Conservation (phyloP, 2,329 filamentous ascomycete genomes). For the Trichoderma gracile region DNA sequence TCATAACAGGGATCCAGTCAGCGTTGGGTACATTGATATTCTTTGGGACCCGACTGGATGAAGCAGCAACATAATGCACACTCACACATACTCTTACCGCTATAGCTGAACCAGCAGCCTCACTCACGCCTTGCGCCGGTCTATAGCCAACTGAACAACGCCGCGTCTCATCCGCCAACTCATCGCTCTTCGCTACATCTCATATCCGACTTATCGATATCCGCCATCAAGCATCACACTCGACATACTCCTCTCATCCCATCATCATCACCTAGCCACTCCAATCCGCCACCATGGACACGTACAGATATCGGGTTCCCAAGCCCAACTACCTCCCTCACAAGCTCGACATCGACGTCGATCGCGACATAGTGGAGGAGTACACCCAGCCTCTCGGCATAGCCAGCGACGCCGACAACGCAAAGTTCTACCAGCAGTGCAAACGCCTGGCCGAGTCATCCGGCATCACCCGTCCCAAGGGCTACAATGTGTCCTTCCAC, state of each 20-base stretch:
- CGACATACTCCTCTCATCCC: not conserved
- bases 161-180: not conserved
- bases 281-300: slow-evolving; percentile 37
- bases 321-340: slow-evolving; percentile 63
- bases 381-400: slow-evolving; percentile 52
- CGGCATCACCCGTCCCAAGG: slow-evolving; percentile 76
- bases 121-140: not conserved
- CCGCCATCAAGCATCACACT: not conserved
- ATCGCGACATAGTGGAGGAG: slow-evolving; percentile 54
- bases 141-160: not conserved
- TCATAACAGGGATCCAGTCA: too few species aligned
- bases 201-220: not conserved
- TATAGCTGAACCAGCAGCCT: not conserved
- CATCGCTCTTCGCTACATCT: not conserved
- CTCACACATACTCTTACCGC: not conserved
- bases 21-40: too few species aligned
- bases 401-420: slow-evolving; percentile 56
- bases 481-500: slow-evolving; percentile 92
- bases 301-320: slow-evolving; percentile 56
- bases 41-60: not conserved
- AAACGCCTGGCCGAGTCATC: slow-evolving; percentile 59
- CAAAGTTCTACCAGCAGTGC: slow-evolving; percentile 58
- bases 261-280: not conserved
- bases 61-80: not conserved
- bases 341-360: slow-evolving; percentile 52